Evolutionary conservation across 805 yeast species (phyloP).

Genomic region (Clavispora asparagi): DNA sequence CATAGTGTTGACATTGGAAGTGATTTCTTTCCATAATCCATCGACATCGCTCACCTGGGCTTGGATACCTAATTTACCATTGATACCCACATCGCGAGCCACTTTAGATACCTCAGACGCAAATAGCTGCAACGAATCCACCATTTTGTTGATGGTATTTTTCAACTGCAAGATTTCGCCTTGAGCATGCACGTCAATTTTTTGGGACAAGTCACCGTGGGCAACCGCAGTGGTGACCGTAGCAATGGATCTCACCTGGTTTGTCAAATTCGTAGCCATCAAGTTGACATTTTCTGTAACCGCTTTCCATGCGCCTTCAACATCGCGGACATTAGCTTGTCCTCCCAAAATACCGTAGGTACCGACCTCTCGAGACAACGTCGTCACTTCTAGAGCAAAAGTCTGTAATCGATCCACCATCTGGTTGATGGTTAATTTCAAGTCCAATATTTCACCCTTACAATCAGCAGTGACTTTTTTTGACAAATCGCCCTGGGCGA

Average conservation of each 20-base stretch:
- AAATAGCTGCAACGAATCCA: slow-evolving; percentile 81
- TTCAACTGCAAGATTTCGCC: slow-evolving; percentile 86
- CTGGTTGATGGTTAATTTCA: slow-evolving; percentile 44
- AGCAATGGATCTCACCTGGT: slow-evolving; percentile 84
- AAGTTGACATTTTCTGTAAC: slow-evolving; percentile 43
- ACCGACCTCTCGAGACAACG: slow-evolving; percentile 44
- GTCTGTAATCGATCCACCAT: slow-evolving; percentile 49
- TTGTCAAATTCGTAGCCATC: slow-evolving; percentile 48
- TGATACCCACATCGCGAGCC: slow-evolving; percentile 89
- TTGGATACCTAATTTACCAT: slow-evolving; percentile 88
- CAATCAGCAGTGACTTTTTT: slow-evolving; percentile 85
- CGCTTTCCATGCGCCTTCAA: slow-evolving; percentile 48
- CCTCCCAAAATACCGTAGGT: slow-evolving; percentile 45
- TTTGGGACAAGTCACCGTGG: slow-evolving; percentile 79
- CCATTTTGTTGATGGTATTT: slow-evolving; percentile 87
- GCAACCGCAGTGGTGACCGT: slow-evolving; percentile 92
- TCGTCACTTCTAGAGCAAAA: slow-evolving; percentile 43
- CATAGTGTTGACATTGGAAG: slow-evolving; percentile 89
- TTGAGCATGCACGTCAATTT: slow-evolving; percentile 84
- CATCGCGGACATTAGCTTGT: slow-evolving; percentile 48
- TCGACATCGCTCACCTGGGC: slow-evolving; percentile 89
- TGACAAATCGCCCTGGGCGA: slow-evolving; percentile 75
- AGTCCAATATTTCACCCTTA: slow-evolving; percentile 44
- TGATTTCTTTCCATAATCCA: slow-evolving; percentile 88
- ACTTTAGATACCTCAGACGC: slow-evolving; percentile 87